These are phyloP conservation scores for Wallacemonas collosoma DNA, from an alignment of 208 protist genomes.

Conservation along the genomic window DNA sequence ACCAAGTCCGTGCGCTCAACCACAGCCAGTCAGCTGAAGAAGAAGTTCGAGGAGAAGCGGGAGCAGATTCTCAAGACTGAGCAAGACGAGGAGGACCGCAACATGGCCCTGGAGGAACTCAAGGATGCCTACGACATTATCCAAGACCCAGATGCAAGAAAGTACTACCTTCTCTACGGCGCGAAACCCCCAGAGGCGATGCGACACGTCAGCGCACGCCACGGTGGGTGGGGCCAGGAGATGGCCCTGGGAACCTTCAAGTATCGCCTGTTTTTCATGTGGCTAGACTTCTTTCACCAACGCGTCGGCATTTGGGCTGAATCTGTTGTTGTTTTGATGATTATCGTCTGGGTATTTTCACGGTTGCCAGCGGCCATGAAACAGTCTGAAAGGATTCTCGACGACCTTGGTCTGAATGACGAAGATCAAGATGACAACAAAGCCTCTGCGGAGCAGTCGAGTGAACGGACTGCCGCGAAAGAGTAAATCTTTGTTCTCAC, in stretches of 20 bases:
- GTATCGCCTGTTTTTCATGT: constrained; percentile 79
- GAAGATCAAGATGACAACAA: constrained; percentile 6
- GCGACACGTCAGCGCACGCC: constrained; percentile 70
- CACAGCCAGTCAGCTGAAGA: constrained; percentile 54
- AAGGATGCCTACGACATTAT: constrained; percentile 90
- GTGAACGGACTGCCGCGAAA: constrained; percentile 1
- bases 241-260: constrained; percentile 79
- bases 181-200: constrained; percentile 85
- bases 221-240: constrained; percentile 90
- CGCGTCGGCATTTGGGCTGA: constrained; percentile 83
- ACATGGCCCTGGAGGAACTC: constrained; percentile 84
- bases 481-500: neutral
- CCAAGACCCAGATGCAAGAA: constrained; percentile 73
- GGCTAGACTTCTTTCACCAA: constrained; percentile 77
- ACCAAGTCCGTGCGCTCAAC: constrained; percentile 63
- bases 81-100: constrained; percentile 70
- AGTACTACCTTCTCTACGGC: constrained; percentile 92
- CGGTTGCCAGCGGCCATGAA: constrained; percentile 60
- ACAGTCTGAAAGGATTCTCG: constrained; percentile 60
- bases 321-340: constrained; percentile 51
- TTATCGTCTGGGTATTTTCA: constrained; percentile 59
- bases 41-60: constrained; percentile 80
- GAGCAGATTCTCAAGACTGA: constrained; percentile 57
- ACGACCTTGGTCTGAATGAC: constrained; percentile 69
- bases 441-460: neutral